These are phyloP conservation scores for Penicillium arizonense DNA, from an alignment of 495 filamentous ascomycete species.

Conservation along the genomic window DNA sequence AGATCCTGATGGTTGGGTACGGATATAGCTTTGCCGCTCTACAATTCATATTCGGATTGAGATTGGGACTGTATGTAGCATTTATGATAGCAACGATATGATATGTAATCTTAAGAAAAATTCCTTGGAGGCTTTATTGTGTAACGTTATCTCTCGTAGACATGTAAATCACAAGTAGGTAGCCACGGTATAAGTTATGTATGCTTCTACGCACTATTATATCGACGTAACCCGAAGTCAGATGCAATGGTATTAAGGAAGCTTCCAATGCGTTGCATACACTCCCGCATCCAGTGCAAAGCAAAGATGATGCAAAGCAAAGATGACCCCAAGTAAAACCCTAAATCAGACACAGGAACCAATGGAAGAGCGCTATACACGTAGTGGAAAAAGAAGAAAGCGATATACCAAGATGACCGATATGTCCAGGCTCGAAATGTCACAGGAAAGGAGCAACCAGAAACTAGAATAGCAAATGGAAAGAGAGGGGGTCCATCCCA, in stretches of 20 bases:
- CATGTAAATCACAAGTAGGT: no score
- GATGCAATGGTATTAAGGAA: slow-evolving; percentile 22
- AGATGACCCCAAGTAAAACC: slow-evolving; percentile 4
- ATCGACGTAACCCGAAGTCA: neutral
- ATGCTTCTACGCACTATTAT: no score
- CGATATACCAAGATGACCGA: slow-evolving; percentile 14
- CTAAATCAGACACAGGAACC: neutral
- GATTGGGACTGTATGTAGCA: neutral
- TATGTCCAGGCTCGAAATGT: slow-evolving; percentile 26
- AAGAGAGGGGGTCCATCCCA: slow-evolving; percentile 3
- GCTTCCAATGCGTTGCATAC: slow-evolving; percentile 12
- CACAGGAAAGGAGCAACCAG: slow-evolving; percentile 3
- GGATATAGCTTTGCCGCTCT: neutral
- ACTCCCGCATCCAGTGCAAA: slow-evolving; percentile 10
- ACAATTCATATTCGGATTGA: neutral
- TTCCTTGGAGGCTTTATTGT: no score
- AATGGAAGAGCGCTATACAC: slow-evolving; percentile 4
- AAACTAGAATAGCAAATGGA: neutral
- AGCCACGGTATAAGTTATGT: no score
- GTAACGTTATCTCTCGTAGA: no score
- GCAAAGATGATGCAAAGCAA: neutral
- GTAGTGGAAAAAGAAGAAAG: slow-evolving; percentile 1
- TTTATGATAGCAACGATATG: slow-evolving; percentile 3
- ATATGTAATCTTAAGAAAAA: neutral
- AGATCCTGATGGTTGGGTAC: neutral